These are phyloP conservation scores for Chernovozyma aurita DNA, from an alignment of 1,139 yeast genomes.

Conservation along the genomic window DNA sequence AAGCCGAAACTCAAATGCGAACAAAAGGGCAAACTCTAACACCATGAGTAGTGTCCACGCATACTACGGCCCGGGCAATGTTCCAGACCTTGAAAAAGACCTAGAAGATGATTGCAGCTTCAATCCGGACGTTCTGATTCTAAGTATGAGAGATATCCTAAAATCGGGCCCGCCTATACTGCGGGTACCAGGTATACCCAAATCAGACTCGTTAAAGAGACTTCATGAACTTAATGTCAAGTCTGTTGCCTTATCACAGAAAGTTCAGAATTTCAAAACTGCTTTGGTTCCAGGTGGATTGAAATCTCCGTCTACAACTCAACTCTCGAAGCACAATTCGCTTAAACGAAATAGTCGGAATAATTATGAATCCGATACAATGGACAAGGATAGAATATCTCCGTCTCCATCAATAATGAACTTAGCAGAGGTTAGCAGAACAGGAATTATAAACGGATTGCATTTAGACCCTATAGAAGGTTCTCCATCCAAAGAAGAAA, in stretches of 20 bases:
- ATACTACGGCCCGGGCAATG: too few relatives aligned
- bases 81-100: too few relatives aligned
- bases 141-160: slow-evolving; percentile 29
- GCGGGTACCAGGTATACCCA: slow-evolving; percentile 12
- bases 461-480: not conserved
- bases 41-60: too few relatives aligned
- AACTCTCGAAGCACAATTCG: slow-evolving; percentile 12
- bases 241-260: slow-evolving; percentile 13
- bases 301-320: slow-evolving; percentile 24
- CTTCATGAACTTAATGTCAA: slow-evolving; percentile 15
- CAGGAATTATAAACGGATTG: not conserved
- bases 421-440: slow-evolving; percentile 1
- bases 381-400: slow-evolving; percentile 4
- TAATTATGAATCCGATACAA: not conserved
- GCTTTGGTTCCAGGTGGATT: slow-evolving; percentile 11
- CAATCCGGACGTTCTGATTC: slow-evolving; percentile 20
- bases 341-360: not conserved
- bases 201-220: slow-evolving; percentile 22
- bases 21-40: too few relatives aligned
- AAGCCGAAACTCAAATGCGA: too few relatives aligned
- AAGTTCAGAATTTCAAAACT: slow-evolving; percentile 13
- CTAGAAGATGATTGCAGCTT: slow-evolving; percentile 13
- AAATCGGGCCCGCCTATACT: slow-evolving; percentile 30
- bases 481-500: not conserved
- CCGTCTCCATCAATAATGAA: slow-evolving; percentile 10